Base-by-base conservation (phyloP, 2,329 filamentous ascomycete genomes). In the Fusarium scirpi region DNA sequence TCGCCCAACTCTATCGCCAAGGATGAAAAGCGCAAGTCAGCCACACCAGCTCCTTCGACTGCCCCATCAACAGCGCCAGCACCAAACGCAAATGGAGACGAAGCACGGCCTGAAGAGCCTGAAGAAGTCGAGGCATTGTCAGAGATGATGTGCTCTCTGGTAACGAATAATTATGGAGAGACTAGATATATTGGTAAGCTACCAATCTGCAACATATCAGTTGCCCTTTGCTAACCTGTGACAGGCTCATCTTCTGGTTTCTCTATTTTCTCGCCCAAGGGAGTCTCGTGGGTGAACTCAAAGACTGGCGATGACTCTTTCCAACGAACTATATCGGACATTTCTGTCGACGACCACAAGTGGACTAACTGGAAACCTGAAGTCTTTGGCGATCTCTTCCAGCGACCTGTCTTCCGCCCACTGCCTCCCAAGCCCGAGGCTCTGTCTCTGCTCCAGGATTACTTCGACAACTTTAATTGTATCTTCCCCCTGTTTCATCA, bases 281-380 rank as follows among this genome's bases (percentile, higher is more conserved):
- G 96, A 46, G 97, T 99, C 57, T 92, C 97, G 79, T 99, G 96
- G 96, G 95, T 99, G 56, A 98, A 98, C 76, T 91, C 96, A 73
- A 98, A 97, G 84, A 98, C 94, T 4, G 96, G 96, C n/a, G 96
- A 99, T 78, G 90, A 87, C 24, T 97, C 94, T 0, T 99, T 99
- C 81, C 93, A 97, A 78, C 89, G 93, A 60, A 98, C 98, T 92
- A 97, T 99, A 58, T 91, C 91, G 4, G 91, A 93, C 55, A 92
- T 95, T n/a, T 93, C 92, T 27, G 90, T 97, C 44, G 93, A 97
- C 74, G 94, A 97, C 76, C 93, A 96, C 80, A 97, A 97, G 78
- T 98, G 94, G 92, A 94, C 93, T 75, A 93, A 96, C 75, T 98
- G 96, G 96, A 97, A 97, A 77, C 94, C 94, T n/a, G 94, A 98